A percentile compares a stretch with the other conserved stretches of the same genome.
phyloP scores from a whole-genome alignment of 140 eudicot species.

The Cichorium intybus region DNA sequence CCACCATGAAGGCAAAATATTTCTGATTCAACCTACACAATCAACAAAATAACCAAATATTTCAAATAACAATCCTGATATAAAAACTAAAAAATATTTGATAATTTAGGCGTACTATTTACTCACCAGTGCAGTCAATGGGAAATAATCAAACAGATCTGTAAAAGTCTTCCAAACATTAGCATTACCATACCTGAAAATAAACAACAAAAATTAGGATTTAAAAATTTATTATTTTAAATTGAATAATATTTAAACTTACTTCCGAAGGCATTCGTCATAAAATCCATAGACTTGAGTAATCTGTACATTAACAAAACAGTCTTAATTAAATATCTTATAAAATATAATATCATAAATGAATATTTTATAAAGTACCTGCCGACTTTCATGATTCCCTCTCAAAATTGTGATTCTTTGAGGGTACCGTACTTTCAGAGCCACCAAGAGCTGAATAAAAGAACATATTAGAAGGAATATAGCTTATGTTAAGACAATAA shows the following conservation, averaged over 20 bases:
- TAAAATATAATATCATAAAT: neutral
- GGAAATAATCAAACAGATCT: conserved; percentile 89
- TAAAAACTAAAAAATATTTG: neutral
- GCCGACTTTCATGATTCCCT: conserved; percentile 92
- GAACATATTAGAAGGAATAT: too few relatives aligned
- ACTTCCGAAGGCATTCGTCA: conserved; percentile 96
- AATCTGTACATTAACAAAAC: conserved; percentile 52
- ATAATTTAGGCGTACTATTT: conserved; percentile 8
- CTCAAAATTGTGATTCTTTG: conserved; percentile 78
- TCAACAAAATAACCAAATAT: neutral
- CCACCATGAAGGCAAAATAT: conserved; percentile 97
- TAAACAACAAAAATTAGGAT: neutral
- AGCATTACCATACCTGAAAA: conserved; percentile 87
- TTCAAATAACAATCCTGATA: neutral
- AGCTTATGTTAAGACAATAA: too few relatives aligned
- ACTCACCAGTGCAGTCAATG: conserved; percentile 94
- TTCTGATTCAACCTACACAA: conserved; percentile 90
- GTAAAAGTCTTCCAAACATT: conserved; percentile 95
- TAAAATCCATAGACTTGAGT: conserved; percentile 97
- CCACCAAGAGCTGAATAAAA: conserved; percentile 71
- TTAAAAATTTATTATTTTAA: neutral
- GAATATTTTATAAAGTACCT: conserved; percentile 38
- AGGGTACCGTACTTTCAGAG: conserved; percentile 75
- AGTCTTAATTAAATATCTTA: neutral
- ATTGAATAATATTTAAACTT: too few relatives aligned